These are phyloP conservation scores for Ceratorhiza oryzae-sativae DNA, from an alignment of 1,284 basidiomycete species.

Conservation along the genomic window DNA sequence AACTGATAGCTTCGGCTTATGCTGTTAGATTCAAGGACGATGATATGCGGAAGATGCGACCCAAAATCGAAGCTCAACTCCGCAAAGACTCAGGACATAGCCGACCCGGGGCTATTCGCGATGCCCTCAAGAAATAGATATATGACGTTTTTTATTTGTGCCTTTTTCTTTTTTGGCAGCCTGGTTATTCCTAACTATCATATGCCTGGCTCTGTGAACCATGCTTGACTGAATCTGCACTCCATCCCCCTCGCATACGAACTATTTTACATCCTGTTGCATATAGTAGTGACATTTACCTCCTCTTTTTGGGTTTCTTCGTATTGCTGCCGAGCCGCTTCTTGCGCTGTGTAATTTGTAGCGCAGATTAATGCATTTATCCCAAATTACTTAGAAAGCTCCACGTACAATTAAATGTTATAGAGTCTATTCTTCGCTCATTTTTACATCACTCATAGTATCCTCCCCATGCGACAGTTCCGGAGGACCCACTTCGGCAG, in stretches of 20 bases:
- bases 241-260: slow-evolving; percentile 9
- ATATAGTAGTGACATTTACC: slow-evolving; percentile 18
- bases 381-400: not conserved
- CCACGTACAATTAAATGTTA: not conserved
- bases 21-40: slow-evolving; percentile 82
- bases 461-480: slow-evolving; percentile 1
- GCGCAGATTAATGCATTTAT: slow-evolving; percentile 24
- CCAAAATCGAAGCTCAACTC: slow-evolving; percentile 56
- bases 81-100: slow-evolving; percentile 34
- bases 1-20: slow-evolving; percentile 67
- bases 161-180: slow-evolving; percentile 17
- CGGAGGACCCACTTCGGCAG: not conserved
- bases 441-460: not conserved
- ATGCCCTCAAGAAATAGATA: slow-evolving; percentile 33
- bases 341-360: slow-evolving; percentile 29
- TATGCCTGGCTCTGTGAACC: slow-evolving; percentile 1
- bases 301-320: slow-evolving; percentile 16
- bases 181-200: not conserved
- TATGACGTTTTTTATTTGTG: not conserved
- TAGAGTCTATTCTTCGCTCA: not conserved
- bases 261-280: slow-evolving; percentile 1
- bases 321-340: not conserved
- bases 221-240: slow-evolving; percentile 14
- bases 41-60: slow-evolving; percentile 75
- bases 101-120: slow-evolving; percentile 16